Base-by-base conservation (phyloP, 768 basidiomycete species). In the Boletus bicolor region DNA sequence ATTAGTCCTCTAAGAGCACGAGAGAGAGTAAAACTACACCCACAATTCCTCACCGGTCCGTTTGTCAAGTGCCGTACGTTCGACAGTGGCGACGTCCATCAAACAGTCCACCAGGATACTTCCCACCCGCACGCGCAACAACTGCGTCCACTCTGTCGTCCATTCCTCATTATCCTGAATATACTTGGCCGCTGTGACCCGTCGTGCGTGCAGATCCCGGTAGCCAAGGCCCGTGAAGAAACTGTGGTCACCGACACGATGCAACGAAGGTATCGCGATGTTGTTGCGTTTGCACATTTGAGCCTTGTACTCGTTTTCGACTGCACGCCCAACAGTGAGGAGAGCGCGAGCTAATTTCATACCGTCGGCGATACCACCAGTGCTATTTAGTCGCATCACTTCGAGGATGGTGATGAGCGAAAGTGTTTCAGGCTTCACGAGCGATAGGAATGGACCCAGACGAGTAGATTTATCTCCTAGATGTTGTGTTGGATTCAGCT, bases 231-330 rank as follows among this genome's bases (percentile, higher is more conserved):
- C 74, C 1, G 82, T 78, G 69, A 89, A 90, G 61, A 77, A 82
- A 41, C 78, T 77, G 15, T 71, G 63, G 63, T 72, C 30, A 24
- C 63, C 62, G 6, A 62, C 58, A 4, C 72, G 69, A 17, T 57
- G 57, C 46, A 71, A 51, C 0, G 68, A 56, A 0, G 82, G 80
- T 6, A 85, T 43, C 1, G 75, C 73, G 30, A 91, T 84, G 38
- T 82, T 76, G 67, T 84, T 79, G 63, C 77, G 77, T 64, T 80
- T 83, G 74, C 86, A 87, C 66, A 92, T 84, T 67, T 89, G 80
- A 3, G 91, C 85, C 69, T 94, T 89, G 76, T 94, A 90, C 75
- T 98, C 95, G 48, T 83, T 79, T 74, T 98, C 96, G 36, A 98
- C 83, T 0, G 89, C 89, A 55, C 81, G 84, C 0, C 95, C 96